These are phyloP conservation scores for Volvox africanus DNA, from an alignment of 139 green algal genomes.

Conservation along the genomic window DNA sequence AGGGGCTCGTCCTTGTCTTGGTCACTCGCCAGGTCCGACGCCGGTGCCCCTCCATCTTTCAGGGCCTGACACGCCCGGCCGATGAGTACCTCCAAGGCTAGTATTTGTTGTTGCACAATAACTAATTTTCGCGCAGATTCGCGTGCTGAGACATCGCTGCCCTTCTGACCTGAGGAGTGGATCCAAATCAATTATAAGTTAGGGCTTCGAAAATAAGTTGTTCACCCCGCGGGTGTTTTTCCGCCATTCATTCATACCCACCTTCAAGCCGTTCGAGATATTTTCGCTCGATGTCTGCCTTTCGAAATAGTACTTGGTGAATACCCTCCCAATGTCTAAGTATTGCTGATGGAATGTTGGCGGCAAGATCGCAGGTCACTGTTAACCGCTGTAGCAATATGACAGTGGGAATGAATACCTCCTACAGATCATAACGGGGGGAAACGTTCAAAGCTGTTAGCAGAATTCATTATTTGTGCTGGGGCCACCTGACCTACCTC, in stretches of 20 bases:
- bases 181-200: too few relatives aligned
- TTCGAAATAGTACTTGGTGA: slow-evolving; percentile 75
- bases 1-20: slow-evolving; percentile 10
- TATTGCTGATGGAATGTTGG: slow-evolving; percentile 38
- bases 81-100: slow-evolving; percentile 62
- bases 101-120: slow-evolving; percentile 50
- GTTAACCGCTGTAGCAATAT: slow-evolving; percentile 66
- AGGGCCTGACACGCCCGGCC: neutral
- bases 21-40: neutral
- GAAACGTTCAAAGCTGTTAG: neutral
- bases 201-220: too few relatives aligned
- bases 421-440: slow-evolving; percentile 51
- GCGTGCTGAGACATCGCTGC: slow-evolving; percentile 75
- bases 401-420: slow-evolving; percentile 71
- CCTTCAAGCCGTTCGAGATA: slow-evolving; percentile 87
- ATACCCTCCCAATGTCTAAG: slow-evolving; percentile 79
- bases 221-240: too few relatives aligned
- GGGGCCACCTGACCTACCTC: slow-evolving; percentile 11
- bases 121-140: slow-evolving; percentile 77
- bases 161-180: slow-evolving; percentile 82
- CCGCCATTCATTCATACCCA: slow-evolving; percentile 10
- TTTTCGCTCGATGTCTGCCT: slow-evolving; percentile 77
- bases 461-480: neutral
- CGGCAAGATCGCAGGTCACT: slow-evolving; percentile 46
- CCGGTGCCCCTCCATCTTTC: neutral